Percentiles rank a stretch among this genome's conserved stretches.
phyloP scores from a whole-genome alignment of 2,329 filamentous ascomycete species.

The Periconia digitata region DNA sequence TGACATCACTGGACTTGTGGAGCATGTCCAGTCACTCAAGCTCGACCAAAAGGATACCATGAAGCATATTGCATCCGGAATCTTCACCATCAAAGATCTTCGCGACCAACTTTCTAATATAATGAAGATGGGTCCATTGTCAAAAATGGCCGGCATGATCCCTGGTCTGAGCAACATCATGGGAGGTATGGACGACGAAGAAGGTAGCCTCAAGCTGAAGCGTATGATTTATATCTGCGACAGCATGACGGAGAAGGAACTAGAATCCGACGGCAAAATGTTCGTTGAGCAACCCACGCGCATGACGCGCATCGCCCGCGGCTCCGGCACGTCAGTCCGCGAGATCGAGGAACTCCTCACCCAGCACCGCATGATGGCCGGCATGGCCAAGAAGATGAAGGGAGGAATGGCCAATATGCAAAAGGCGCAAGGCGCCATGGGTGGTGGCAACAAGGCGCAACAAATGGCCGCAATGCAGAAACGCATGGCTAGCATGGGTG shows the following conservation, averaged over 20 bases:
- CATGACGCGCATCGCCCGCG: constrained; percentile 88
- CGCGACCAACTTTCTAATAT: constrained; percentile 96
- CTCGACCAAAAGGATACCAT: constrained; percentile 98
- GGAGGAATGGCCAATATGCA: constrained; percentile 98
- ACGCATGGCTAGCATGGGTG: constrained; percentile 88
- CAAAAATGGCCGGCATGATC: constrained; percentile 99
- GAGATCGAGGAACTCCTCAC: constrained; percentile 98
- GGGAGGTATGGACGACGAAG: constrained; percentile 94
- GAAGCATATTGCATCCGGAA: constrained; percentile 96
- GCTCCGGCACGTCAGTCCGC: constrained; percentile 84
- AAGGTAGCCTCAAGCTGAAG: constrained; percentile 89
- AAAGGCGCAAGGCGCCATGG: constrained; percentile 86
- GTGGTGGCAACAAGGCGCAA: constrained; percentile 85
- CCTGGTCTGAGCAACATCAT: constrained; percentile 92
- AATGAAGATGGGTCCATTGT: constrained; percentile 98
- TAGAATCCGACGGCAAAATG: constrained; percentile 92
- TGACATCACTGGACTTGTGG: constrained; percentile 90
- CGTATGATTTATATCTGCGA: constrained; percentile 99
- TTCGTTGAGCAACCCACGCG: constrained; percentile 89
- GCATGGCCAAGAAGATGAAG: constrained; percentile 99
- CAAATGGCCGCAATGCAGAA: constrained; percentile 98
- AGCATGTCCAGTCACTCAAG: constrained; percentile 94
- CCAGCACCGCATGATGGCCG: constrained; percentile 97
- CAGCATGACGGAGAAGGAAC: constrained; percentile 94
- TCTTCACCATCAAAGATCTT: constrained; percentile 92